phyloP scores from a whole-genome alignment of 805 yeast species.

The Clavispora phyllophila region DNA sequence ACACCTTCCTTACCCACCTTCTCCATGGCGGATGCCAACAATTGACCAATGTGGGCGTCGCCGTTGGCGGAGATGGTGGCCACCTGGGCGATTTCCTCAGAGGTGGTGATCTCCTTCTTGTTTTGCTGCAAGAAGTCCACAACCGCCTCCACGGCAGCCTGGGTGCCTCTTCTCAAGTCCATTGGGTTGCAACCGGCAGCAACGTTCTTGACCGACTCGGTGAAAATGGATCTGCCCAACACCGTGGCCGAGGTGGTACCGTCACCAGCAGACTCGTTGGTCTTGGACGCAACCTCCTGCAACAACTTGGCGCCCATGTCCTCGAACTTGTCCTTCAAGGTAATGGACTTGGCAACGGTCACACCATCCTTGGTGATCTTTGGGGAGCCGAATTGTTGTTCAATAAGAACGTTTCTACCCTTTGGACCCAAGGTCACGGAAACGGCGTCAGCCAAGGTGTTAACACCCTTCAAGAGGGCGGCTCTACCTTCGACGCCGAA shows the following conservation, averaged over 20 bases:
- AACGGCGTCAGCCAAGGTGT: constrained; percentile 91
- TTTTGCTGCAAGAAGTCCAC: constrained; percentile 76
- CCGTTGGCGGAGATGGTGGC: constrained; percentile 98
- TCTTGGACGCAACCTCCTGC: constrained; percentile 95
- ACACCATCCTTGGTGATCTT: constrained; percentile 99
- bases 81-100: constrained; percentile 95
- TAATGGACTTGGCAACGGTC: constrained; percentile 85
- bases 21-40: constrained; percentile 94
- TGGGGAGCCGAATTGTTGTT: constrained; percentile 94
- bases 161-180: constrained; percentile 96
- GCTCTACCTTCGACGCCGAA: constrained; percentile 98
- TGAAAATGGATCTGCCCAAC: constrained; percentile 89
- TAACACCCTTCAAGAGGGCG: constrained; percentile 88
- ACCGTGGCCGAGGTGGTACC: constrained; percentile 98
- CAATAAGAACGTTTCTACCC: constrained; percentile 95
- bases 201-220: constrained; percentile 92
- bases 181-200: constrained; percentile 99
- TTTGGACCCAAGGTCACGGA: constrained; percentile 96
- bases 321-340: constrained; percentile 84
- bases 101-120: constrained; percentile 89
- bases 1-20: constrained; percentile 99
- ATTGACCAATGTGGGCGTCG: constrained; percentile 83
- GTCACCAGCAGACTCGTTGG: constrained; percentile 97
- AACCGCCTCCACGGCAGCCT: constrained; percentile 93
- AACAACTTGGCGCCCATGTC: constrained; percentile 92